phyloP scores from a whole-genome alignment of 257 asterid genomes.

The Solanum virginianum region DNA sequence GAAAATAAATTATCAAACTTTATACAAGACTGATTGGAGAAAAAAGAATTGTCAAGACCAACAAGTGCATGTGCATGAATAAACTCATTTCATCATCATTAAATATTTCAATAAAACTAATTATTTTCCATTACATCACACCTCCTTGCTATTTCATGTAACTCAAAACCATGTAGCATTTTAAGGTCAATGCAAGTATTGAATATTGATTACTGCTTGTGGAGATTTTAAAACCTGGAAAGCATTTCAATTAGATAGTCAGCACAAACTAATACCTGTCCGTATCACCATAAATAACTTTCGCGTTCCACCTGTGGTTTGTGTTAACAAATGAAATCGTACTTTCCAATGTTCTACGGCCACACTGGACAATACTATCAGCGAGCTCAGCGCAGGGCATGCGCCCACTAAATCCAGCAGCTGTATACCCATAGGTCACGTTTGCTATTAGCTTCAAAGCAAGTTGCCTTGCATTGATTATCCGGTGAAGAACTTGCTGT shows the following conservation, averaged over 20 bases:
- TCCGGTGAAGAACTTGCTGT: constrained; percentile 67
- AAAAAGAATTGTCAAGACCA: neutral
- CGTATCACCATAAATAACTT: constrained; percentile 89
- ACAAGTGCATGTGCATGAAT: neutral
- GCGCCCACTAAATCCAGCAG: constrained; percentile 99
- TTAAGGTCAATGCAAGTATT: neutral
- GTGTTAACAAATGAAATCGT: constrained; percentile 78
- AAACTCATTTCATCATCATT: neutral
- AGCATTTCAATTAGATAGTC: neutral
- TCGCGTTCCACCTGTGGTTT: constrained; percentile 72
- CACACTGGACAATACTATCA: constrained; percentile 97
- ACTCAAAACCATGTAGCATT: neutral
- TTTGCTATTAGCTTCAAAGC: constrained; percentile 96
- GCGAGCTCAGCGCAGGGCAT: constrained; percentile 99
- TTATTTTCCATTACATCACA: neutral
- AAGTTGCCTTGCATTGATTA: constrained; percentile 87
- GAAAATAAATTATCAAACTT: neutral
- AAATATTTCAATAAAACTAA: neutral
- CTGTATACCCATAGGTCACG: constrained; percentile 95
- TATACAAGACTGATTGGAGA: neutral
- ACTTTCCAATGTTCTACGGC: constrained; percentile 79
- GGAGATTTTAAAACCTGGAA: neutral
- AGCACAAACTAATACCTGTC: constrained; percentile 44
- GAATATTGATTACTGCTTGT: neutral
- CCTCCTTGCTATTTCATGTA: neutral